Percentiles rank a stretch among this genome's conserved stretches.
Evolutionary conservation across 345 rosid species (phyloP).

Genomic region (Moricandia arvensis): DNA sequence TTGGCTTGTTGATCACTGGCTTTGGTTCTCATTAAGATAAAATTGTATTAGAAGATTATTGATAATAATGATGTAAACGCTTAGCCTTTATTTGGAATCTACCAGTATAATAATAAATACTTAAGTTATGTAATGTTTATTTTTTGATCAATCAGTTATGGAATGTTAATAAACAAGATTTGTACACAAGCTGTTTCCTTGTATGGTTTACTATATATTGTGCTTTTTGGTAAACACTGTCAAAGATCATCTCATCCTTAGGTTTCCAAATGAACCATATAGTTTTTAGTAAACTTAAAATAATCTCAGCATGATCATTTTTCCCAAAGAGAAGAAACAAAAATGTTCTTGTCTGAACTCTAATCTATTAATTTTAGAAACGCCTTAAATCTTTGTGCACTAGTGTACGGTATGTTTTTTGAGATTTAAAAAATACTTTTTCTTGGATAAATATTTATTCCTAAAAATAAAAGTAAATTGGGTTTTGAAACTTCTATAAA

Average conservation of each 20-base stretch:
- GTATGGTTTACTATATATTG: not conserved
- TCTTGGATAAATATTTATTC: too few relatives aligned
- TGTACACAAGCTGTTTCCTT: not conserved
- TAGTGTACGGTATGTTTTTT: too few relatives aligned
- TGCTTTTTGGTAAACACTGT: not conserved
- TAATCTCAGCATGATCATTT: not conserved
- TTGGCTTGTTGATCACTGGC: conserved; percentile 58
- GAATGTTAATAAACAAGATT: not conserved
- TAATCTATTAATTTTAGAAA: too few relatives aligned
- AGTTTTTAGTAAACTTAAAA: not conserved
- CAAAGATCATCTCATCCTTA: too few relatives aligned
- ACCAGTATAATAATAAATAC: not conserved
- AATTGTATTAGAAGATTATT: not conserved
- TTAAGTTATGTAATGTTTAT: not conserved
- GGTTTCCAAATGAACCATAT: too few relatives aligned
- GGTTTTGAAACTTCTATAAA: too few relatives aligned
- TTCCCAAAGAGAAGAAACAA: not conserved
- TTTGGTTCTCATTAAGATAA: conserved; percentile 40
- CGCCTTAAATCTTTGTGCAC: too few relatives aligned
- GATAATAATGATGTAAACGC: not conserved
- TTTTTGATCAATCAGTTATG: too few relatives aligned
- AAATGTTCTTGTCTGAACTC: conserved; percentile 25
- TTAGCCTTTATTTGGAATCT: not conserved
- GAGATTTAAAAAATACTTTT: too few relatives aligned
- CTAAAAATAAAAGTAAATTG: too few relatives aligned